phyloP scores from a whole-genome alignment of 2,329 filamentous ascomycete species.

The Rutstroemia sp. region DNA sequence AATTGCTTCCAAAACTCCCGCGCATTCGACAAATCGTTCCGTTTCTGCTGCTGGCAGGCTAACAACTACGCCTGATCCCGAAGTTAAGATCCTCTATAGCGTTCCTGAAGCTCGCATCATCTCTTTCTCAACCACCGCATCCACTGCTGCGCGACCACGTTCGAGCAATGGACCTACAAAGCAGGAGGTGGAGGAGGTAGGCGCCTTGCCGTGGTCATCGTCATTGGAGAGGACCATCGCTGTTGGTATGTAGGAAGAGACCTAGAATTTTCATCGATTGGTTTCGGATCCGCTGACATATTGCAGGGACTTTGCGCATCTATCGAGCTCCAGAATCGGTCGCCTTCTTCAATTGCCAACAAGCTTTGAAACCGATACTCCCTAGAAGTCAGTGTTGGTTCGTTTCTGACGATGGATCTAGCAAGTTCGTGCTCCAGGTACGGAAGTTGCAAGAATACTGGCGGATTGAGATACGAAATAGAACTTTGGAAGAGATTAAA shows the following conservation, averaged over 20 bases:
- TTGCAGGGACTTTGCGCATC: conserved; percentile 64
- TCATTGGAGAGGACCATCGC: conserved; percentile 77
- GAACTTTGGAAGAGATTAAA: conserved; percentile 53
- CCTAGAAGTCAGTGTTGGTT: conserved; percentile 92
- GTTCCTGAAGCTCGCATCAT: conserved; percentile 35
- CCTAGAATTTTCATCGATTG: neutral
- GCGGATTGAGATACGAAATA: conserved; percentile 75
- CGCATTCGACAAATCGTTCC: conserved; percentile 16
- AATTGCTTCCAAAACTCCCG: conserved; percentile 20
- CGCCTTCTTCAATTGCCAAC: conserved; percentile 80
- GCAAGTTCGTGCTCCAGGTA: conserved; percentile 78
- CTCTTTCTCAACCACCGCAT: conserved; percentile 41
- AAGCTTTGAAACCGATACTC: conserved; percentile 76
- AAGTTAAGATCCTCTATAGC: conserved; percentile 28
- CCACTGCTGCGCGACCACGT: conserved; percentile 10
- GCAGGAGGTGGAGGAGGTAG: conserved; percentile 38
- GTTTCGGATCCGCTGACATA: conserved; percentile 6
- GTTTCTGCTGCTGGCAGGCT: conserved; percentile 11
- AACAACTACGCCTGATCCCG: conserved; percentile 20
- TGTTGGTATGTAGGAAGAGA: conserved; percentile 48
- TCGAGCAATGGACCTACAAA: conserved; percentile 26
- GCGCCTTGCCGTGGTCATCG: conserved; percentile 65
- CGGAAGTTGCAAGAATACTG: conserved; percentile 72
- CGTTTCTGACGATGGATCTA: conserved; percentile 64
- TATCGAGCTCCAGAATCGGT: conserved; percentile 82